Evolutionary conservation across 306 rosid species (phyloP).

Genomic region (Arachis stenosperma): DNA sequence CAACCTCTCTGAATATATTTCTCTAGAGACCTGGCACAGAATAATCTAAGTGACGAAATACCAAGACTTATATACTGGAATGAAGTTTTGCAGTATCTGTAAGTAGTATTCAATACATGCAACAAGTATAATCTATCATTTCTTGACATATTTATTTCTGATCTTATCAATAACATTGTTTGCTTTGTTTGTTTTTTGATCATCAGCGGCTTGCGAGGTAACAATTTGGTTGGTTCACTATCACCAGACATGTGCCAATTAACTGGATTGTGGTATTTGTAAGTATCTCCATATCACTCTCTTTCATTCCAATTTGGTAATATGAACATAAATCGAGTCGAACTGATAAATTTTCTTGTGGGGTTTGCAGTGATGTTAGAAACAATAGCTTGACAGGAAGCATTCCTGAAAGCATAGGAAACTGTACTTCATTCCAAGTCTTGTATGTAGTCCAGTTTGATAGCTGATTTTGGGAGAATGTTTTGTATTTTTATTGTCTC

Average conservation of each 20-base stretch:
- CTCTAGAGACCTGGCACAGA: constrained; percentile 86
- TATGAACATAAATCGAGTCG: background rate
- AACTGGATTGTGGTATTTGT: constrained; percentile 98
- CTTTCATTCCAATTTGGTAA: background rate
- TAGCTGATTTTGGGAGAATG: background rate
- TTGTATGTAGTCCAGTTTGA: constrained; percentile 68
- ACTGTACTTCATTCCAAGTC: constrained; percentile 97
- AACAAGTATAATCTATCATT: background rate
- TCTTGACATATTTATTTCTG: background rate
- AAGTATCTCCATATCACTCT: constrained; percentile 48
- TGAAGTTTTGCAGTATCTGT: constrained; percentile 97
- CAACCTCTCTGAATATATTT: background rate
- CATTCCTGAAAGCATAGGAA: constrained; percentile 87
- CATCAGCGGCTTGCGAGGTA: constrained; percentile 86
- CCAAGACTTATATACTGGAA: constrained; percentile 99
- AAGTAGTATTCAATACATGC: constrained; percentile 46
- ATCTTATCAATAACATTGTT: background rate
- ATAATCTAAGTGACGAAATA: constrained; percentile 92
- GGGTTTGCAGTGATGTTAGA: constrained; percentile 77
- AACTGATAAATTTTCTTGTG: constrained; percentile 1
- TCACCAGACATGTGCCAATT: constrained; percentile 97
- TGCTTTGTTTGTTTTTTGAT: background rate
- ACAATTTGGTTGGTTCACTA: constrained; percentile 81
- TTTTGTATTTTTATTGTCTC: background rate
- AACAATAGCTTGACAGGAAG: constrained; percentile 90